These are phyloP conservation scores for Ustilago cynodontis DNA, from an alignment of 1,284 basidiomycete species.

Conservation along the genomic window DNA sequence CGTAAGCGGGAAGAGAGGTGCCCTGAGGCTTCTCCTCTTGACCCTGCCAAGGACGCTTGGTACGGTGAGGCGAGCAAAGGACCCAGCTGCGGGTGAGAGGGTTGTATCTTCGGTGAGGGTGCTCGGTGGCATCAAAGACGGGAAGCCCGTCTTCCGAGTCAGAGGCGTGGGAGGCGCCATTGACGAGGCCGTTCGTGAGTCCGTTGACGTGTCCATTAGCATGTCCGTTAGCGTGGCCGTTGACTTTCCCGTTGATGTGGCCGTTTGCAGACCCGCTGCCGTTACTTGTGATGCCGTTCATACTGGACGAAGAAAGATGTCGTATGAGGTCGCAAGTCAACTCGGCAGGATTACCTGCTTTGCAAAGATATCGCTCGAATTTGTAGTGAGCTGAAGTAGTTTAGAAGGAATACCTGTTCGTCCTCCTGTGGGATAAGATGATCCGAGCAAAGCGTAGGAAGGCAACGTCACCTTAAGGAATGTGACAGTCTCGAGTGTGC, in stretches of 20 bases:
- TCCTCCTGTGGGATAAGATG: too few species aligned
- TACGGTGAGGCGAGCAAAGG: conserved; percentile 69
- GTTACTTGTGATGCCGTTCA: conserved; percentile 19
- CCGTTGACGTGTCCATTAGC: conserved; percentile 16
- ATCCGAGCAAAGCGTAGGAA: too few species aligned
- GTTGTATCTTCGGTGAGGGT: conserved; percentile 68
- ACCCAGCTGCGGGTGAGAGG: conserved; percentile 62
- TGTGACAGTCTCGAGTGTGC: neutral
- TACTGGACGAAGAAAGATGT: conserved; percentile 9
- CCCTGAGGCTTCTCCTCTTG: conserved; percentile 58
- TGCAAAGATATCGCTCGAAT: conserved; percentile 23
- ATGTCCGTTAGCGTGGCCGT: conserved; percentile 3
- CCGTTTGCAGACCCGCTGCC: conserved; percentile 4
- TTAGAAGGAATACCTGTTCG: too few species aligned
- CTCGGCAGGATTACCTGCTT: too few species aligned
- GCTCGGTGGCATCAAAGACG: conserved; percentile 60
- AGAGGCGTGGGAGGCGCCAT: conserved; percentile 6
- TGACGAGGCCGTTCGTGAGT: conserved; percentile 13
- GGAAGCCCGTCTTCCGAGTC: conserved; percentile 21
- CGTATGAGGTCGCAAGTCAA: conserved; percentile 11
- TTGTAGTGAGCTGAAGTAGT: too few species aligned
- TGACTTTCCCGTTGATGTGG: conserved; percentile 2
- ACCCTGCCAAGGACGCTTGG: conserved; percentile 69
- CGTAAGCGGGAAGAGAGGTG: conserved; percentile 75
- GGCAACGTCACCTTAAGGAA: too few species aligned